Evolutionary conservation across 108 stramenopile genomes (phyloP), one percentile per base, ranked within the genome.

Genomic region (Poteriospumella lacustris): DNA sequence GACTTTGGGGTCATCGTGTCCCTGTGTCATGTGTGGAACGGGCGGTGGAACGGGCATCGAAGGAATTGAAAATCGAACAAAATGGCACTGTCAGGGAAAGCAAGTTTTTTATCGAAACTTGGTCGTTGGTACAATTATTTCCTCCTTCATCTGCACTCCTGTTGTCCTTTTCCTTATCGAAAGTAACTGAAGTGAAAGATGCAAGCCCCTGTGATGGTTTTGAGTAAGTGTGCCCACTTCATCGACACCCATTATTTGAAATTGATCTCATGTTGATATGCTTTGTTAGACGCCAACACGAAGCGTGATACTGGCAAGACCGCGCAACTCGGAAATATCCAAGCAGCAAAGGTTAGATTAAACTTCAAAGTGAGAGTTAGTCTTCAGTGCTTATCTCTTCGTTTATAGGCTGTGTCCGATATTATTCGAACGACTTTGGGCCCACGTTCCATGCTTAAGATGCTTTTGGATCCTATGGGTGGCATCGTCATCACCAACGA

Each of bases 401-500:
- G n/a, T 19, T 44, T 28, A 43, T 73, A 81, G 69, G 88, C 88
- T 2, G 87, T 88, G 26, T 44, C 95, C 24, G 93, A 95, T 81
- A 97, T 99, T 80, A 94, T 99, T 70, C 91, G 99, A 43, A 97
- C 97, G 39, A 99, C 97, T 1, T 85, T 99, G 42, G 99, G 12
- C 76, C 99, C 94, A 41, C 86, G 92, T 28, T 93, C 94, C 39
- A 98, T 98, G 96, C 93, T 99, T 77, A 99, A 99, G 89, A 98
- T 98, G 97, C 87, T 96, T 0, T 75, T 96, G 76, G 98, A 99
- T 90, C 97, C 98, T 59, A 97, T 99, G 96, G 99, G 99, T n/a
- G 96, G 96, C 58, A 96, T 99, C 58, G 96, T 99, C 59, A 94
- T 99, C 85, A 99, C 99, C 78, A 99, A 99, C 84, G 99, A 99